phyloP scores from a whole-genome alignment of 129 eudicot genomes.

The Gnaphalium uliginosum region DNA sequence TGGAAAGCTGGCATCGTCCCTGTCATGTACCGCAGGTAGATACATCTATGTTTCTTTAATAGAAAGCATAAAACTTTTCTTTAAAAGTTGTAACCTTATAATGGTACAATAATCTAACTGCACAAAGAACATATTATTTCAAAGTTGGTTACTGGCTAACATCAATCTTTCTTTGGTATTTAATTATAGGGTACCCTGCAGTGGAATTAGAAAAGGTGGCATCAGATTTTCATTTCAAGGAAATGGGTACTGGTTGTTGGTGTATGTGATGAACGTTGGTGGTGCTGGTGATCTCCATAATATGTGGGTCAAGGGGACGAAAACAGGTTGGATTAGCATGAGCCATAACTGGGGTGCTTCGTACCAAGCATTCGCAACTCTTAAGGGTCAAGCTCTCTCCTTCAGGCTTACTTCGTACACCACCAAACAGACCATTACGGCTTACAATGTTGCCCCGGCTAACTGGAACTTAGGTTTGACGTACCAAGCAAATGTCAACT shows the following conservation, averaged over 20 bases:
- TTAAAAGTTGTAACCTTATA: neutral
- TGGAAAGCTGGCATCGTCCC: constrained; percentile 89
- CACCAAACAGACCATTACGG: constrained; percentile 56
- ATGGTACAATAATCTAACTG: neutral
- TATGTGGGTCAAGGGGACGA: constrained; percentile 83
- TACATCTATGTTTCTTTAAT: neutral
- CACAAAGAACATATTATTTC: neutral
- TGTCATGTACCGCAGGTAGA: constrained; percentile 72
- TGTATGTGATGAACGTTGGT: constrained; percentile 79
- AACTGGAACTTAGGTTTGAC: constrained; percentile 70
- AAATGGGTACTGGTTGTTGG: constrained; percentile 74
- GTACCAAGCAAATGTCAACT: constrained; percentile 57
- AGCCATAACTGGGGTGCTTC: constrained; percentile 99
- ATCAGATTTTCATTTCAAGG: constrained; percentile 58
- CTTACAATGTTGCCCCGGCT: constrained; percentile 73
- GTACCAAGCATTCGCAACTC: constrained; percentile 71
- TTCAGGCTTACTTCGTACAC: constrained; percentile 68
- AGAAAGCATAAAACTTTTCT: neutral
- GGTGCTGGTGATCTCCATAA: constrained; percentile 68
- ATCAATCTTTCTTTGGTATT: neutral
- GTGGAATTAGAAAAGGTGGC: constrained; percentile 47
- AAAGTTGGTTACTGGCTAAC: neutral
- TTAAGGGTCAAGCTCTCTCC: constrained; percentile 72
- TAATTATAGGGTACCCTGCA: constrained; percentile 65
- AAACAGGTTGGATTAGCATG: constrained; percentile 77